Percentiles rank a stretch among this genome's conserved stretches.
Evolutionary conservation across 73 alveolate species (phyloP).

Genomic region (Stentor coeruleus): DNA sequence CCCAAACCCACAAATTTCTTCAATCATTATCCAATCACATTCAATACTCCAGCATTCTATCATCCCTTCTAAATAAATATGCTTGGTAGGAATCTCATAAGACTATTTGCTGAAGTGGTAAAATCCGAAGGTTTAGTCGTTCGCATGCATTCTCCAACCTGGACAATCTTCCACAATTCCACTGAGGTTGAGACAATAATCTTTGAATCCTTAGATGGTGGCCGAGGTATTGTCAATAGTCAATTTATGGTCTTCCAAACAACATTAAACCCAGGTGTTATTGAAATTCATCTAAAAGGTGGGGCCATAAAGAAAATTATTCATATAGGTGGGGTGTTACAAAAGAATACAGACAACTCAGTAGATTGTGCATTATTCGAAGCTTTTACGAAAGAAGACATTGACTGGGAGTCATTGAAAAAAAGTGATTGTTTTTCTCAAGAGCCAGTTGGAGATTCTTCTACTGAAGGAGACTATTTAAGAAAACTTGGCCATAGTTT

Average conservation of each 20-base stretch:
- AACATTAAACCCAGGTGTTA: background rate
- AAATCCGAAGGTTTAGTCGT: no score
- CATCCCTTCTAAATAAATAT: constrained; percentile 59
- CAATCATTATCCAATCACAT: no score
- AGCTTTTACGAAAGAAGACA: constrained; percentile 1
- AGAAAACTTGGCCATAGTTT: no score
- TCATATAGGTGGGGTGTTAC: background rate
- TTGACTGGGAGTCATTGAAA: constrained; percentile 1
- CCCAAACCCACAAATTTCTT: no score
- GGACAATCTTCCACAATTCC: background rate
- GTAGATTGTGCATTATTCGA: constrained; percentile 11
- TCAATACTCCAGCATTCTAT: no score
- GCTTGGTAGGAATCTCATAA: no score
- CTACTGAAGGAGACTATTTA: no score
- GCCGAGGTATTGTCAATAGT: background rate
- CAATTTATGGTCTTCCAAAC: background rate
- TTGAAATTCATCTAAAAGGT: background rate
- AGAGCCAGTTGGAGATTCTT: constrained; percentile 5
- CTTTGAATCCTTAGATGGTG: background rate
- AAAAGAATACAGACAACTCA: background rate
- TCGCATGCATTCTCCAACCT: background rate
- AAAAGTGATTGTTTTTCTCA: background rate
- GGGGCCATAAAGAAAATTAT: background rate
- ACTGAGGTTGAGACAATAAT: background rate
- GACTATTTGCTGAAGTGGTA: no score